Evolutionary conservation across 768 basidiomycete genomes (phyloP), one percentile per base, ranked within the genome.

Genomic region (Tephrocybe sp.): DNA sequence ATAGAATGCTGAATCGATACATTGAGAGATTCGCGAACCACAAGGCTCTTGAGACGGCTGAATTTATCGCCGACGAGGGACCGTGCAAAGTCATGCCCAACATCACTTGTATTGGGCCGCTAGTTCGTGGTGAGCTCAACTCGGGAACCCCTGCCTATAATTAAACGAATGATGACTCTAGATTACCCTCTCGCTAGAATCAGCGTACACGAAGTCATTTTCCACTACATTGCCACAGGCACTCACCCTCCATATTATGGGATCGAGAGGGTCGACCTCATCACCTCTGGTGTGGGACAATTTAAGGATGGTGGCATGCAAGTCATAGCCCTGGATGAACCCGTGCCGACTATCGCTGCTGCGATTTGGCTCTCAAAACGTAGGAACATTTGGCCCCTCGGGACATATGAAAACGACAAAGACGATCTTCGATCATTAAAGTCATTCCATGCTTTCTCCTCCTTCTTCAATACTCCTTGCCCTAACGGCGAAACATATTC

Each of bases 311-410:
- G 13, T 15, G 26, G n/a, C 19, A 47, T 47, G 46, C 11, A 37
- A 27, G 46, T 47, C 1, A 47, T 47, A n/a, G 36, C 46, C 2
- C 37, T 47, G 46, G 46, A 47, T 22, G 36, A 47, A 19, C 46
- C 46, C 18, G 46, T 12, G 12, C 46, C 36, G 9, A 47, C 46
- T n/a, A 47, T 47, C 4, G 46, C 46, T 13, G 46, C 46, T 26
- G 36, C 46, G 8, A 47, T 47, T 19, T 47, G 46, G 46, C 26
- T 47, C 28, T 18, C n/a, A n/a, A n/a, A n/a, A n/a, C n/a, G n/a
- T n/a, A n/a, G n/a, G n/a, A n/a, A n/a, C n/a, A n/a, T n/a, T n/a
- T n/a, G n/a, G n/a, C n/a, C n/a, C n/a, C n/a, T n/a, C n/a, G n/a
- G n/a, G n/a, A n/a, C n/a, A n/a, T n/a, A n/a, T n/a, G n/a, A n/a